Evolutionary conservation across 768 basidiomycete species (phyloP), one percentile per base, ranked within the genome.

Genomic region (Russula lepida): DNA sequence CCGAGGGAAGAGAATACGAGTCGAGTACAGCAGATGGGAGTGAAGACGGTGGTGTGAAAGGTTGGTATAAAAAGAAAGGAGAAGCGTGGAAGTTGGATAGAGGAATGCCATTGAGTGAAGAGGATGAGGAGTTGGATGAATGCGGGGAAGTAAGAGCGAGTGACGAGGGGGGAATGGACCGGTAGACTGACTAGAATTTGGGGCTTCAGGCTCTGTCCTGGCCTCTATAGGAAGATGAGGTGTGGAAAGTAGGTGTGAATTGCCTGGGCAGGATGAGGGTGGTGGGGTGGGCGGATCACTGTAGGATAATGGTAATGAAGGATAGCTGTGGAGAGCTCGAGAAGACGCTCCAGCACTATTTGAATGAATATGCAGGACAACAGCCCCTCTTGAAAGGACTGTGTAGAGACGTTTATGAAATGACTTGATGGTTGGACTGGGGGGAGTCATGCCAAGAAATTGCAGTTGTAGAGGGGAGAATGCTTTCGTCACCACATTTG

Each of bases 341-440:
- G 76, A 60, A 9, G 76, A 72, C 74, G 70, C 11, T 69, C 68
- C 11, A 72, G 77, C 44, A 23, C 62, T 64, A 66, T 76, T 78
- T 7, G 81, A 80, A 64, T 79, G 77, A 46, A 74, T 73, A 58
- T 79, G 71, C 12, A 50, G 46, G 67, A 76, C 69, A 65, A 66
- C 35, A 60, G 71, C 65, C 8, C 71, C 70, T 51, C 77, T 77
- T 48, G 74, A 75, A 54, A 77, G 66, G 49, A 75, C 78, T n/a
- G 74, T 75, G 64, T 75, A 79, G 46, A 82, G 70, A 19, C 80
- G 77, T 67, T 80, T 82, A 64, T 78, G 78, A 27, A 80, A 75
- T 23, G 76, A 76, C 72, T 77, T 77, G 74, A 78, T 79, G 64
- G 78, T 74, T 50, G 74, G 70, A 23, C 73, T 71, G 2, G 75